phyloP scores from a whole-genome alignment of 2,329 filamentous ascomycete genomes.

The Myrmaecium sp. region DNA sequence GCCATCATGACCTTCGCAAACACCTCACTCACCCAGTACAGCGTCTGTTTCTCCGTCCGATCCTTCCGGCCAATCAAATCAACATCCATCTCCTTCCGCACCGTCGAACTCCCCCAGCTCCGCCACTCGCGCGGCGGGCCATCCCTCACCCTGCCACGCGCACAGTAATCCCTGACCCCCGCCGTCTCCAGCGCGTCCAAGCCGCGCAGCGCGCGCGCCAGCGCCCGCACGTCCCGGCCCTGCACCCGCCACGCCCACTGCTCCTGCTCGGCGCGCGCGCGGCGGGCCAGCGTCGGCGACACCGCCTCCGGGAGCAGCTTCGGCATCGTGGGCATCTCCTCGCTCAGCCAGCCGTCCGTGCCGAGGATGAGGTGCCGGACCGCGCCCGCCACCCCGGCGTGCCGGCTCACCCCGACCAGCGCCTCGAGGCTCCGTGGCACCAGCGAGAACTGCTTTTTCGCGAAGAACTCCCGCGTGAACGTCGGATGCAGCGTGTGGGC shows the following conservation, averaged over 20 bases:
- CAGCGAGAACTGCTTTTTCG: conserved; percentile 48
- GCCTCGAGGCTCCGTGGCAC: conserved; percentile 38
- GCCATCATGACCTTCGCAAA: conserved; percentile 5
- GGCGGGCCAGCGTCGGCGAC: too few relatives aligned
- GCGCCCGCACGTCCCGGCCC: too few relatives aligned
- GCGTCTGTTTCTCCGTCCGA: background rate
- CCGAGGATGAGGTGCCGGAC: conserved; percentile 35
- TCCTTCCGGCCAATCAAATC: conserved; percentile 4
- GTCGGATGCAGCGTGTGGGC: conserved; percentile 37
- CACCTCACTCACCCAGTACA: background rate
- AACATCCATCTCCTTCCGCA: conserved; percentile 16
- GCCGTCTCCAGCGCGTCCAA: conserved; percentile 39
- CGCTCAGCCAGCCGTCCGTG: too few relatives aligned
- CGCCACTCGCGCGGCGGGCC: conserved; percentile 26
- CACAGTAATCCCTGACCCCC: conserved; percentile 44
- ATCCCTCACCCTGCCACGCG: conserved; percentile 33
- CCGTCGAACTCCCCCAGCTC: conserved; percentile 35
- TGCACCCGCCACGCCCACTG: too few relatives aligned
- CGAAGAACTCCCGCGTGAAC: conserved; percentile 47
- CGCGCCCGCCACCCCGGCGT: conserved; percentile 18
- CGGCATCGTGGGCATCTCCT: too few relatives aligned
- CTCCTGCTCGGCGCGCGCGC: too few relatives aligned
- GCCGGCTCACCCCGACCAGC: conserved; percentile 26
- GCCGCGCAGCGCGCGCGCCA: conserved; percentile 36
- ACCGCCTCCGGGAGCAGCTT: too few relatives aligned